phyloP scores from a whole-genome alignment of 1,284 basidiomycete genomes.

The Tausonia pullulans region DNA sequence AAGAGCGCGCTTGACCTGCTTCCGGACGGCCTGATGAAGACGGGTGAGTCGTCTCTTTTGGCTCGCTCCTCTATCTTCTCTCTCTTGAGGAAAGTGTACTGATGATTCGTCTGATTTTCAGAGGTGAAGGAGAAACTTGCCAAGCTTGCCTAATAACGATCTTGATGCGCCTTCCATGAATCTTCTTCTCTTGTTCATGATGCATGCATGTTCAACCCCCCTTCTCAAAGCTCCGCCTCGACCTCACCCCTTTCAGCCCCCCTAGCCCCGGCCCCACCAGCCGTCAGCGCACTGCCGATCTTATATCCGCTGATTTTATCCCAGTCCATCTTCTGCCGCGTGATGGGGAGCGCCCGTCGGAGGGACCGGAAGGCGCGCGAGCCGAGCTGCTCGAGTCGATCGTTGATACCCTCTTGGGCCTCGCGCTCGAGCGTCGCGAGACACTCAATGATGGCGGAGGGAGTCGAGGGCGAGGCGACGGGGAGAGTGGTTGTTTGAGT shows the following conservation, averaged over 20 bases:
- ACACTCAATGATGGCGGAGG: constrained; percentile 51
- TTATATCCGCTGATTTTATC: constrained; percentile 79
- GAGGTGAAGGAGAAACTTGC: neutral
- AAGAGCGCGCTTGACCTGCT: constrained; percentile 1
- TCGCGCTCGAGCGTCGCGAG: constrained; percentile 65
- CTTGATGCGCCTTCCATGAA: too few species aligned
- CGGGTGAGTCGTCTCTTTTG: neutral
- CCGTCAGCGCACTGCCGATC: constrained; percentile 42
- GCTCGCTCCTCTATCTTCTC: neutral
- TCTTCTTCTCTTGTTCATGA: too few species aligned
- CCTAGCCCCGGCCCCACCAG: neutral
- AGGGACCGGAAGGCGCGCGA: constrained; percentile 80
- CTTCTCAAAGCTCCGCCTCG: constrained; percentile 10
- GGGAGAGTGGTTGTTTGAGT: constrained; percentile 53
- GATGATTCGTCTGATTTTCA: neutral
- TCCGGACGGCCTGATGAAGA: constrained; percentile 6
- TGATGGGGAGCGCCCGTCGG: constrained; percentile 75
- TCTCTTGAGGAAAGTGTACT: neutral
- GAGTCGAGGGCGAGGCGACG: constrained; percentile 40
- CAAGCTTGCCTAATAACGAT: neutral
- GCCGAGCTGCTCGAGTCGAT: constrained; percentile 70
- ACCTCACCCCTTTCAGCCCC: neutral
- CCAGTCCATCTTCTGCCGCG: constrained; percentile 89
- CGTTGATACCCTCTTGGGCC: constrained; percentile 64
- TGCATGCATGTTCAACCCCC: too few species aligned